Percentiles rank a stretch among this genome's conserved stretches.
These are phyloP conservation scores for Breviolum minutum DNA, from an alignment of 73 alveolate genomes.

Conservation along the genomic window DNA sequence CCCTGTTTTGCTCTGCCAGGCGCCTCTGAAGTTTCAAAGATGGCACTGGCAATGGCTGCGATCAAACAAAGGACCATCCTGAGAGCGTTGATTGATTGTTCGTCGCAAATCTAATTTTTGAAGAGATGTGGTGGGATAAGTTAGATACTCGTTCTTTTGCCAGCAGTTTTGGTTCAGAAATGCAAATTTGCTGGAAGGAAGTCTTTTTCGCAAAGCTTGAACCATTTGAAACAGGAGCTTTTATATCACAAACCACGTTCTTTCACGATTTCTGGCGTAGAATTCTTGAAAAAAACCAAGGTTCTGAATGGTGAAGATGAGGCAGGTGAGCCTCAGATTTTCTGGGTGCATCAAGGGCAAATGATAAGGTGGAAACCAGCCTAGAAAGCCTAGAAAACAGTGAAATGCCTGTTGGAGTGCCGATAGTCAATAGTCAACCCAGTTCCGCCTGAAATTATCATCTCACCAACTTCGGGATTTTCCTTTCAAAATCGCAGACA, in stretches of 20 bases:
- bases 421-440: no score
- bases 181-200: not conserved
- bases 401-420: no score
- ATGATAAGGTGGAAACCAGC: not conserved
- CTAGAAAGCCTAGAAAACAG: no score
- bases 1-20: not conserved
- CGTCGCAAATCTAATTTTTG: not conserved
- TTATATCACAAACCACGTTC: no score
- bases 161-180: not conserved
- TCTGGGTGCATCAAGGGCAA: not conserved
- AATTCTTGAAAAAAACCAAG: not conserved
- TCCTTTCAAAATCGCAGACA: no score
- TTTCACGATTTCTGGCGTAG: not conserved
- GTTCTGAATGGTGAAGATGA: slow-evolving; percentile 48
- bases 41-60: slow-evolving; percentile 95
- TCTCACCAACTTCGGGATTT: no score
- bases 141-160: not conserved
- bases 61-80: slow-evolving; percentile 88
- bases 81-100: not conserved
- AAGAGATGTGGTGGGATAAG: no score
- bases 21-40: slow-evolving; percentile 84
- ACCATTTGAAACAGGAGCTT: not conserved
- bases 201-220: not conserved
- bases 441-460: not conserved
- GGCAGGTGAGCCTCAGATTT: slow-evolving; percentile 38